Evolutionary conservation across 176 grass and related monocot species (phyloP).

Genomic region (Tillandsia leiboldiana): DNA sequence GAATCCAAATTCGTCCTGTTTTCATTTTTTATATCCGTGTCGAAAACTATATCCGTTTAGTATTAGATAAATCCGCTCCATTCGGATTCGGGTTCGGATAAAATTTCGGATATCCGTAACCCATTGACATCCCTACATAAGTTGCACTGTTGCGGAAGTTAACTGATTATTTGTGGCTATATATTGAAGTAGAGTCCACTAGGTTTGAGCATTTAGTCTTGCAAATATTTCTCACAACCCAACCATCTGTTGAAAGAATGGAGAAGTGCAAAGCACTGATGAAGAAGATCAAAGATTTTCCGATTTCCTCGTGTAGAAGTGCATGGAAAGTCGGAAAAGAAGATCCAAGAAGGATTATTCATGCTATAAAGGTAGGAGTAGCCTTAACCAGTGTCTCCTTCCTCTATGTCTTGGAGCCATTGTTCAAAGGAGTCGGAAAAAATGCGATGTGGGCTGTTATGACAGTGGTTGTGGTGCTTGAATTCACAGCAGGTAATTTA

Average conservation of each 20-base stretch:
- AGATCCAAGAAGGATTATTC: constrained; percentile 60
- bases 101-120: too few relatives aligned
- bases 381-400: constrained; percentile 68
- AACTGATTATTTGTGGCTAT: background rate
- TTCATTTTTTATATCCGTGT: too few relatives aligned
- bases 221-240: background rate
- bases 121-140: too few relatives aligned
- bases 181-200: background rate
- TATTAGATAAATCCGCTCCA: too few relatives aligned
- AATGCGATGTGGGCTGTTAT: constrained; percentile 99
- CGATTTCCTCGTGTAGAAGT: constrained; percentile 31
- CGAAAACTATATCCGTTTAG: too few relatives aligned
- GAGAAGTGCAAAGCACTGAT: constrained; percentile 11
- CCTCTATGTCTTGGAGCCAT: constrained; percentile 64
- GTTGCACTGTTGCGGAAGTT: too few relatives aligned
- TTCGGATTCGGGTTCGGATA: too few relatives aligned
- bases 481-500: constrained; percentile 82
- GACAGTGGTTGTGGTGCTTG: constrained; percentile 85
- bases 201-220: constrained; percentile 13
- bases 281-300: constrained; percentile 28
- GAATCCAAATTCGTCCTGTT: too few relatives aligned
- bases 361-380: constrained; percentile 73
- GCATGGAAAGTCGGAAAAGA: constrained; percentile 51
- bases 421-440: constrained; percentile 65
- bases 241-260: constrained; percentile 22